Evolutionary conservation across 2,329 filamentous ascomycete species (phyloP), one percentile per base, ranked within the genome.

Genomic region (Metarhizium guizhouense): DNA sequence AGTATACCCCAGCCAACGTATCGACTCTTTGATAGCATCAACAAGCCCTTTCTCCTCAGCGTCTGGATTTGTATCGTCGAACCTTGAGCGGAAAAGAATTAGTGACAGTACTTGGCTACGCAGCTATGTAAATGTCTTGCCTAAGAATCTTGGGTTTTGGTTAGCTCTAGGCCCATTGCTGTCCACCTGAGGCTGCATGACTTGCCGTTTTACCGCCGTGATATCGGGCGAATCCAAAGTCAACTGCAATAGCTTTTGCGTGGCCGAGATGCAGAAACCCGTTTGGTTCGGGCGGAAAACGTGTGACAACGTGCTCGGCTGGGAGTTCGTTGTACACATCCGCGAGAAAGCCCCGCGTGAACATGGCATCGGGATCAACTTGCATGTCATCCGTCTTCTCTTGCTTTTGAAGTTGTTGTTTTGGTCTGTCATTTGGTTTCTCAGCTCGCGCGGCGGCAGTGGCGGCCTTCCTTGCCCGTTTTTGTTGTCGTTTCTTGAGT

Each of bases 201-300:
- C 49, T 40, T 51, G 34, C 52, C 29, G 42, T 48, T 53, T 48
- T 47, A 20, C 93, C 93, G 38, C 87, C 87, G 68, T 95, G 88
- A 66, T 85, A 85, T 65, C 82, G 84, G 14, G 93, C 92, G 68
- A 96, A 97, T 6, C 93, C 93, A 73, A 97, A 97, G 73, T 97
- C 96, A 71, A 97, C 84, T 0, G 90, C 87, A 70, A 97, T 96
- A 25, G 94, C 93, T 75, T 97, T 97, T 61, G 88, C 88, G 68
- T 97, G 93, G 20, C 93, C 93, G 62, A 97, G 87, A 68, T 96
- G 92, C 8, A 96, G 81, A 69, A 87, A 96, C 54, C 93, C 94
- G 70, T 97, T 97, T 25, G 25, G 25, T 72, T 92, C 88, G 20
- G 88, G 88, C 3, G 88, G 88, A 67, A 92, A 92, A 61, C 88